Conservation (phyloP, 1,139 yeast species). For the Kodamaea derodonti region DNA sequence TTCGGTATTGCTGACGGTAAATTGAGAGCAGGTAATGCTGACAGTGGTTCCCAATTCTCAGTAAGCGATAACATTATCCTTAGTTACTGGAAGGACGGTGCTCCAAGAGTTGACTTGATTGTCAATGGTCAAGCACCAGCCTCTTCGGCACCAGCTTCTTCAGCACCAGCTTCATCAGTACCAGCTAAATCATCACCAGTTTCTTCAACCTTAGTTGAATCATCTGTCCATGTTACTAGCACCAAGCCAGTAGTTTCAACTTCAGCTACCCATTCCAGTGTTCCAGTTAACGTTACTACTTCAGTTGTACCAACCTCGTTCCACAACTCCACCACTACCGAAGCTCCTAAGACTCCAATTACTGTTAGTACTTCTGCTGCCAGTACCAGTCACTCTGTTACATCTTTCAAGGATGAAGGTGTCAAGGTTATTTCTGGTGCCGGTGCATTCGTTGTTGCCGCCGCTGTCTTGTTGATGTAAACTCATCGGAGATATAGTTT, state of each 20-base stretch:
- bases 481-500: background rate
- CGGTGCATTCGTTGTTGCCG: constrained; percentile 20
- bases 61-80: constrained; percentile 9
- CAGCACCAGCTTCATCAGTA: constrained; percentile 7
- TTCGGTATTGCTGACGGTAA: constrained; percentile 25
- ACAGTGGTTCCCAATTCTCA: constrained; percentile 9
- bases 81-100: constrained; percentile 3
- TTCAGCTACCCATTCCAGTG: constrained; percentile 3
- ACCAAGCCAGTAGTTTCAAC: constrained; percentile 7
- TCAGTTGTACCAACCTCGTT: constrained; percentile 1
- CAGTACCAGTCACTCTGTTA: background rate
- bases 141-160: constrained; percentile 6
- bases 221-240: constrained; percentile 4
- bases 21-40: constrained; percentile 21
- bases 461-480: constrained; percentile 16
- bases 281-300: constrained; percentile 8
- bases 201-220: constrained; percentile 6
- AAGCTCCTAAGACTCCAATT: background rate
- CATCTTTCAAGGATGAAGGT: constrained; percentile 14
- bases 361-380: background rate
- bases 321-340: constrained; percentile 1
- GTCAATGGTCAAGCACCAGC: constrained; percentile 5
- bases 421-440: constrained; percentile 19
- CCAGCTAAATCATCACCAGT: constrained; percentile 1
- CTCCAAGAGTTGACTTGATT: constrained; percentile 3